A percentile compares a stretch with the other conserved stretches of the same genome.
Evolutionary conservation across 2,329 filamentous ascomycete species (phyloP).

Genomic region (Erysiphe pulchra): DNA sequence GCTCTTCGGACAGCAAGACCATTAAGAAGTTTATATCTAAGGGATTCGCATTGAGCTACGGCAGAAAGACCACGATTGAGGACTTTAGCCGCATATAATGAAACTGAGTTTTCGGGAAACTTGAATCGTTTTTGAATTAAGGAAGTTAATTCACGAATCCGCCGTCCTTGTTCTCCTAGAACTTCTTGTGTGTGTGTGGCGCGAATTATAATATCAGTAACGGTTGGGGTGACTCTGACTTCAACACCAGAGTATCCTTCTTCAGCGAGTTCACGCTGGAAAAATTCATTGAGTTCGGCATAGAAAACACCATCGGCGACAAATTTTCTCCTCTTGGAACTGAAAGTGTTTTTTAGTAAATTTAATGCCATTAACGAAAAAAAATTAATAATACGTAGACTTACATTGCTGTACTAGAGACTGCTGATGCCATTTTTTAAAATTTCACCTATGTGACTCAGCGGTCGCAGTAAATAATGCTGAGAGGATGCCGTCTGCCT

Average conservation of each 20-base stretch:
- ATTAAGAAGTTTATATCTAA: conserved; percentile 99
- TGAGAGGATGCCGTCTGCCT: too few species aligned
- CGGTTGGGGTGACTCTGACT: conserved; percentile 97
- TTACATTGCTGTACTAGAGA: neutral
- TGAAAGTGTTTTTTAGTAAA: conserved; percentile 13
- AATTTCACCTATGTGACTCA: neutral
- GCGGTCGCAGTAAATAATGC: too few species aligned
- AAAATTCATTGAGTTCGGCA: conserved; percentile 99
- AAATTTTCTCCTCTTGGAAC: conserved; percentile 86
- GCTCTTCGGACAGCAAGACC: conserved; percentile 94
- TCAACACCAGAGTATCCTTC: conserved; percentile 99
- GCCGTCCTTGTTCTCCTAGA: conserved; percentile 96
- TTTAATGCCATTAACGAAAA: neutral
- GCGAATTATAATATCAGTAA: conserved; percentile 98
- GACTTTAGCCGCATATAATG: conserved; percentile 98
- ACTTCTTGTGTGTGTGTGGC: conserved; percentile 99
- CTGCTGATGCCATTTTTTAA: neutral
- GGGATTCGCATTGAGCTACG: conserved; percentile 99
- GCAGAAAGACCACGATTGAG: conserved; percentile 99
- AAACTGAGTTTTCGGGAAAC: conserved; percentile 99
- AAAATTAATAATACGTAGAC: neutral
- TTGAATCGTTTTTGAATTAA: conserved; percentile 99
- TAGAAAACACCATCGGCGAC: conserved; percentile 99
- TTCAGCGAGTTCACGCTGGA: conserved; percentile 99
- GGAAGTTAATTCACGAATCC: conserved; percentile 98